Evolutionary conservation across 2,329 filamentous ascomycete species (phyloP).

Genomic region (Aspergillus sp.): DNA sequence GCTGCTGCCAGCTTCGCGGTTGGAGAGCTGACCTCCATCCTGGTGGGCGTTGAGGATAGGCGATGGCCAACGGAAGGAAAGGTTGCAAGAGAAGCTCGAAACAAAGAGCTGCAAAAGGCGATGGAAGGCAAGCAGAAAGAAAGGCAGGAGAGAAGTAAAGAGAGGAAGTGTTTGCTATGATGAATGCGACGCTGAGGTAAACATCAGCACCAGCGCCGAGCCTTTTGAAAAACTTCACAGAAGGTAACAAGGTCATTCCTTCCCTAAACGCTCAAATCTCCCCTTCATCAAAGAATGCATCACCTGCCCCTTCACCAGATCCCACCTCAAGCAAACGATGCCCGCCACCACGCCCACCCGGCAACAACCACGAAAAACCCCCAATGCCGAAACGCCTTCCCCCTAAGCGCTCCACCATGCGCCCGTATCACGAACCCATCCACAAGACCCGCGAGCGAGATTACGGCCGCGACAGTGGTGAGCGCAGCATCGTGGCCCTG

Average conservation of each 20-base stretch:
- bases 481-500: constrained; percentile 17
- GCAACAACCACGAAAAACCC: constrained; percentile 5
- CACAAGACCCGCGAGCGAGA: constrained; percentile 16
- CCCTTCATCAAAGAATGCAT: background rate
- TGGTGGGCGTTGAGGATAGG: background rate
- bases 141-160: background rate
- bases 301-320: background rate
- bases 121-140: background rate
- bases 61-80: no score
- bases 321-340: constrained; percentile 18
- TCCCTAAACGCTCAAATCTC: background rate
- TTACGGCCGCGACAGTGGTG: constrained; percentile 15
- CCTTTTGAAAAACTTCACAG: background rate
- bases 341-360: constrained; percentile 19
- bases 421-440: constrained; percentile 21
- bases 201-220: background rate
- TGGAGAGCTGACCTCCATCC: background rate
- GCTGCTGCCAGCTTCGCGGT: background rate
- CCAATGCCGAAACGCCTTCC: constrained; percentile 22
- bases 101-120: no score
- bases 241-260: background rate
- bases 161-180: background rate
- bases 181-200: background rate
- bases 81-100: no score
- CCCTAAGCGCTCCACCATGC: constrained; percentile 15